Percentiles rank a stretch among this genome's conserved stretches.
Conservation (phyloP, 2,329 filamentous ascomycete species). For the Aspergillus ruber region DNA sequence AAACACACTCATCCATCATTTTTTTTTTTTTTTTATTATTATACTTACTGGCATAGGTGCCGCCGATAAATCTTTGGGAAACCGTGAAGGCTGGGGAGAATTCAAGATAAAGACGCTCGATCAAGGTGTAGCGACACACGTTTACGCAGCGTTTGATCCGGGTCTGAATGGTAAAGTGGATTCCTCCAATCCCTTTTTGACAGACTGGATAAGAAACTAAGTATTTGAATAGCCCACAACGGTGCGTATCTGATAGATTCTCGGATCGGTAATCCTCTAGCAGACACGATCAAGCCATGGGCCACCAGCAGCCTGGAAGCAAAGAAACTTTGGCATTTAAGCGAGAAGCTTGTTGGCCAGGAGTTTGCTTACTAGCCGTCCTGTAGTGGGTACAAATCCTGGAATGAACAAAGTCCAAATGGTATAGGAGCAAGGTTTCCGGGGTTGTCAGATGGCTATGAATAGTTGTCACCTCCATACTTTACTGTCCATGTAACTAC, state of each 20-base stretch:
- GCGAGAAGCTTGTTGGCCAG: slow-evolving; percentile 39
- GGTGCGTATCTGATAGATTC: slow-evolving; percentile 39
- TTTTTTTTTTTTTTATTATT: too few species aligned
- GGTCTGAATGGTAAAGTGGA: slow-evolving; percentile 12
- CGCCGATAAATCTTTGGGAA: slow-evolving; percentile 11
- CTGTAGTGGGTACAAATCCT: background rate
- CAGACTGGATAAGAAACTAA: slow-evolving; percentile 4
- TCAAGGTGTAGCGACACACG: slow-evolving; percentile 25
- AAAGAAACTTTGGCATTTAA: slow-evolving; percentile 42
- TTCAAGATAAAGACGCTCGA: slow-evolving; percentile 18
- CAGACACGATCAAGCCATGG: slow-evolving; percentile 24
- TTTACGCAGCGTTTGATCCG: slow-evolving; percentile 28
- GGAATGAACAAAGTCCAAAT: background rate
- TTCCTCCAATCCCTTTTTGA: background rate
- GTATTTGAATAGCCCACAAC: slow-evolving; percentile 18
- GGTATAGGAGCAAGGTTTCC: background rate
- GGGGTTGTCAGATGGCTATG: too few species aligned
- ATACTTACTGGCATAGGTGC: background rate
- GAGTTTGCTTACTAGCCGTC: slow-evolving; percentile 23
- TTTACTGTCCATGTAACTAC: too few species aligned
- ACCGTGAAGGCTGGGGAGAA: slow-evolving; percentile 12
- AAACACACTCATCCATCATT: background rate
- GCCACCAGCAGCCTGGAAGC: slow-evolving; percentile 24
- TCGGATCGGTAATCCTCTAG: slow-evolving; percentile 32
- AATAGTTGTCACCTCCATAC: too few species aligned